phyloP scores from a whole-genome alignment of 257 asterid species.

The Nicotiana tabacum region DNA sequence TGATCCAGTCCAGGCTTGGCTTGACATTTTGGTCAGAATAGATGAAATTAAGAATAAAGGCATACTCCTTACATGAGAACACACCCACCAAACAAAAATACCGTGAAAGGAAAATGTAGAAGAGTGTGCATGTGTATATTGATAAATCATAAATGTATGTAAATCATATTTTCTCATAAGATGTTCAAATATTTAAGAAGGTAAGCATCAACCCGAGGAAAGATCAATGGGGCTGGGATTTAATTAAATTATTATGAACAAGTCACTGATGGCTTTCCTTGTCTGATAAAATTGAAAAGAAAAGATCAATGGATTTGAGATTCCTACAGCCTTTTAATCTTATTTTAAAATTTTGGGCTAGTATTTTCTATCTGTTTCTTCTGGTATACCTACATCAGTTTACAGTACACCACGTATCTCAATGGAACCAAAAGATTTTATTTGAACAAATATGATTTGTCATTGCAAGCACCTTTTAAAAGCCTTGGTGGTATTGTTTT shows the following conservation, averaged over 20 bases:
- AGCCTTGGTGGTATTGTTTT: not conserved
- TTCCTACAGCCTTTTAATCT: not conserved
- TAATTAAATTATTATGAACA: not conserved
- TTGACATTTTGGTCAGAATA: not conserved
- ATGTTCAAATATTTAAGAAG: not conserved
- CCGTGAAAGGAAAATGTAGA: not conserved
- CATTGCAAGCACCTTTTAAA: conserved; percentile 1
- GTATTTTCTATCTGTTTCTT: not conserved
- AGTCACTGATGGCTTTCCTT: not conserved
- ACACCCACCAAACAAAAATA: not conserved
- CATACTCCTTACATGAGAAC: not conserved
- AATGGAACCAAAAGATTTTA: not conserved
- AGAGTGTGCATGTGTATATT: not conserved
- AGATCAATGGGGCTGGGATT: not conserved
- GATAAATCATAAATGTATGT: not conserved
- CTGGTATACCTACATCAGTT: not conserved
- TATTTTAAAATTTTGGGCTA: not conserved
- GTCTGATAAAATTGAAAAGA: not conserved
- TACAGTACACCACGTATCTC: not conserved
- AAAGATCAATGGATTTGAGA: not conserved
- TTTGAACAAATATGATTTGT: not conserved
- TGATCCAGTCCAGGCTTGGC: not conserved
- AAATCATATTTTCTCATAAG: not conserved
- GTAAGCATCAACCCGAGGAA: not conserved
- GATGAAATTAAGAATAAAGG: not conserved